Base-by-base conservation (phyloP, 148 eudicot species). In the Amaranthus hypochondriacus region DNA sequence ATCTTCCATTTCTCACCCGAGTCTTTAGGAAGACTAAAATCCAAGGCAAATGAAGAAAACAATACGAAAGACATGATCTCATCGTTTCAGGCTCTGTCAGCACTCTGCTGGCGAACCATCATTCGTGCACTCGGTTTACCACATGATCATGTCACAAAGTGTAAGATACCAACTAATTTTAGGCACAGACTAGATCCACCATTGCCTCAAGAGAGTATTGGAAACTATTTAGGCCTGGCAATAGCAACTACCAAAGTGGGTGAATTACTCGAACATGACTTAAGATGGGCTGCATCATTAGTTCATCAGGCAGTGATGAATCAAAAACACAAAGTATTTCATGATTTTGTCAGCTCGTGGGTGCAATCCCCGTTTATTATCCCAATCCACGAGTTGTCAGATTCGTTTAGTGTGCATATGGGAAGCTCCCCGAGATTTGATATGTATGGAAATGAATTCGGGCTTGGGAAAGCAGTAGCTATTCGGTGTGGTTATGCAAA, bases 401-500 rank as follows among this genome's bases (percentile, higher is more conserved):
- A 81, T 50, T 78, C 91, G 13, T 12, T 0, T 60, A 87, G 80
- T 8, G 82, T 77, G 81, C 80, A 48, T 6, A 83, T 91, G 81
- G 86, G 85, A 7, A 84, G 90, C 65, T 91, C 97, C 0, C 94
- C 97, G 3, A 80, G 93, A 75, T 89, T 93, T 56, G 86, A 91
- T 1, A 82, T 88, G 90, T 90, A 92, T 70, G 89, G 86, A 10
- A 90, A 92, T 59, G 92, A 90, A 62, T 92, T 92, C 46, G 90
- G 93, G 42, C 84, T 91, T 72, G 96, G 96, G 0, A 80, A 79
- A 12, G 86, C 96, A 2, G 11, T 89, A 62, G 96, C 92, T 0
- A 83, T 85, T 3, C 57, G 86, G 2, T 86, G 93, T 49, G 92
- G 96, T 0, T 73, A 52, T 62, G 91, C 87, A 8, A 80, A 84